Conservation (phyloP, 2,329 filamentous ascomycete genomes). For the Trichoderma pleuroti region DNA sequence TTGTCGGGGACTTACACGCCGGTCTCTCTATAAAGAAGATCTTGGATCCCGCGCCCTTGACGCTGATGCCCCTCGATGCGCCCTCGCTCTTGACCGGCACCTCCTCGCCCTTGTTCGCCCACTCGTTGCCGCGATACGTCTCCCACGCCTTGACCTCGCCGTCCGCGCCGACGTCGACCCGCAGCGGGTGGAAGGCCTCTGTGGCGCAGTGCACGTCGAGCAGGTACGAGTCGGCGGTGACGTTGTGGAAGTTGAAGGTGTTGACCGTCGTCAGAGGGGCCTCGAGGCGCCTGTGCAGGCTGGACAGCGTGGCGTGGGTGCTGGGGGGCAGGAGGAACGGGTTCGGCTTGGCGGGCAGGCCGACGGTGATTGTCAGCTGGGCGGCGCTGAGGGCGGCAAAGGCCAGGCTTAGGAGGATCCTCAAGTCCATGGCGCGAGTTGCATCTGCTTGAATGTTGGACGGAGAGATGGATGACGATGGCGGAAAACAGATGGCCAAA, state of each 20-base stretch:
- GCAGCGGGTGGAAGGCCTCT: conserved; percentile 71
- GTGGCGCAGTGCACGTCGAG: conserved; percentile 74
- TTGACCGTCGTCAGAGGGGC: conserved; percentile 66
- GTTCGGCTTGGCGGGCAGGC: conserved; percentile 48
- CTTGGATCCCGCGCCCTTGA: conserved; percentile 61
- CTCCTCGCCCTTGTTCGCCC: conserved; percentile 76
- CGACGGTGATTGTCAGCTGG: conserved; percentile 40
- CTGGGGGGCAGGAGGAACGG: conserved; percentile 57
- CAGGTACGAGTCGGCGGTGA: conserved; percentile 72
- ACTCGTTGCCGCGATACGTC: conserved; percentile 85
- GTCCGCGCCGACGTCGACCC: conserved; percentile 64
- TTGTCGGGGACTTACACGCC: conserved; percentile 59
- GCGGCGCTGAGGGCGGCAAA: conserved; percentile 32
- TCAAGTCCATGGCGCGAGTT: conserved; percentile 6
- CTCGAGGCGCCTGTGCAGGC: conserved; percentile 38
- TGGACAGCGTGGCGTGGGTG: conserved; percentile 60
- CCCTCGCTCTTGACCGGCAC: conserved; percentile 40
- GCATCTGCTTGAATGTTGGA: not conserved
- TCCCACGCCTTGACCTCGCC: conserved; percentile 66
- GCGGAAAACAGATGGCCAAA: not conserved
- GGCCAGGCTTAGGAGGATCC: conserved; percentile 26
- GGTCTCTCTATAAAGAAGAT: conserved; percentile 73
- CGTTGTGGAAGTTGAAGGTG: conserved; percentile 71
- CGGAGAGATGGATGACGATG: not conserved
- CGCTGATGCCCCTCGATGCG: conserved; percentile 50